Percentiles rank a stretch among this genome's conserved stretches.
Evolutionary conservation across 1,284 basidiomycete genomes (phyloP).

Genomic region (Ganoderma boninense): DNA sequence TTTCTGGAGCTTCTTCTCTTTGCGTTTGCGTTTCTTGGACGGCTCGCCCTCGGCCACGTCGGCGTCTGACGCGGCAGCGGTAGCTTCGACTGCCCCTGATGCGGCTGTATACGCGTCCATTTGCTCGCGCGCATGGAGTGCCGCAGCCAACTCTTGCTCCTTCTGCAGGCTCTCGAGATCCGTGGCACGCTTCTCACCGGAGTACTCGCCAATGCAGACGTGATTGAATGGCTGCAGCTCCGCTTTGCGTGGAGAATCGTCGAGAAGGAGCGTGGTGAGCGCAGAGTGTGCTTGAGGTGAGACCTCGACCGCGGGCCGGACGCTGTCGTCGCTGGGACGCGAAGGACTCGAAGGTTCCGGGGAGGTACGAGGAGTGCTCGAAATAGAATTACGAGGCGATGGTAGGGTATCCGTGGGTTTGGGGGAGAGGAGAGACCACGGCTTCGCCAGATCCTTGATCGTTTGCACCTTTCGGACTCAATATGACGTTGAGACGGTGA

Average conservation of each 20-base stretch:
- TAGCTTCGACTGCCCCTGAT: neutral
- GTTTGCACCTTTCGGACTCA: conserved; percentile 74
- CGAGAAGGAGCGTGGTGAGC: conserved; percentile 78
- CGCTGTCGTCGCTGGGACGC: conserved; percentile 16
- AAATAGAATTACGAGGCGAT: conserved; percentile 28
- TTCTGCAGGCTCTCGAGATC: conserved; percentile 50
- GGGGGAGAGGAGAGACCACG: conserved; percentile 65
- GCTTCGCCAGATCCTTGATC: conserved; percentile 78
- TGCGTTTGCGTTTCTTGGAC: conserved; percentile 38
- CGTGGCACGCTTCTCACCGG: conserved; percentile 49
- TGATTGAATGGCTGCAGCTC: conserved; percentile 84
- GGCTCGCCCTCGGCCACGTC: conserved; percentile 2
- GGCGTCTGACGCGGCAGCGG: neutral
- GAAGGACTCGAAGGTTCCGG: conserved; percentile 21
- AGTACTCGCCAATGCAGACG: conserved; percentile 77
- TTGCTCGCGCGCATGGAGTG: conserved; percentile 23
- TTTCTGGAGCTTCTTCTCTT: conserved; percentile 34
- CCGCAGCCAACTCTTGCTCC: conserved; percentile 32
- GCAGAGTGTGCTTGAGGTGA: conserved; percentile 57
- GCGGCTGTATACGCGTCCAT: conserved; percentile 19
- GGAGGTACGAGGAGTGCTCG: conserved; percentile 31
- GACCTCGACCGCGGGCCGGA: neutral
- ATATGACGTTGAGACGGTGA: conserved; percentile 11
- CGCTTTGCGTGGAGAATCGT: conserved; percentile 84
- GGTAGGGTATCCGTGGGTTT: conserved; percentile 19